Percentiles rank a stretch among this genome's conserved stretches.
Evolutionary conservation across 2,329 filamentous ascomycete species (phyloP).

Genomic region (Sporothrix sp.): DNA sequence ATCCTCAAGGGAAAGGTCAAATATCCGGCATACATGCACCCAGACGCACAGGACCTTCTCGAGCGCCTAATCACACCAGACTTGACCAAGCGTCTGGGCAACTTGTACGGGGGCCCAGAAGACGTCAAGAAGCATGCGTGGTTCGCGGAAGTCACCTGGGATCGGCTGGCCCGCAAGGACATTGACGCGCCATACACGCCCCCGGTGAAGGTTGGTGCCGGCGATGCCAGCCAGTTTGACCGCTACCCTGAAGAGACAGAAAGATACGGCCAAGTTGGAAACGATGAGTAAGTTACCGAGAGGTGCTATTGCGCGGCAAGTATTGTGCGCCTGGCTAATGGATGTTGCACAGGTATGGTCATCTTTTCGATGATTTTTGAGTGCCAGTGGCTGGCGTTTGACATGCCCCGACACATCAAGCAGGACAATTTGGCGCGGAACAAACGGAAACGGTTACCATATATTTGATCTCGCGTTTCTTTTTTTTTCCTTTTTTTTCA

Average conservation of each 20-base stretch:
- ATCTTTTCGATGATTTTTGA: conserved; percentile 68
- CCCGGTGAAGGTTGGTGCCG: conserved; percentile 84
- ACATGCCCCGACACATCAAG: too few species aligned
- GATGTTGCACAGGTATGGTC: conserved; percentile 54
- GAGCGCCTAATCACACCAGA: conserved; percentile 90
- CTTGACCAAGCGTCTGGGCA: conserved; percentile 88
- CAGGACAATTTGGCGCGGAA: too few species aligned
- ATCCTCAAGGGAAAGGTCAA: conserved; percentile 93
- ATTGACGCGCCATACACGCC: conserved; percentile 98
- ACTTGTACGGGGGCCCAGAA: conserved; percentile 78
- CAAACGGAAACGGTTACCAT: neutral
- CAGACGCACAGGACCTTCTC: conserved; percentile 85
- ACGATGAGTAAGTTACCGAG: conserved; percentile 81
- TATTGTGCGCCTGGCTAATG: too few species aligned
- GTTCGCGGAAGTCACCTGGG: conserved; percentile 98
- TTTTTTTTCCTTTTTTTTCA: neutral
- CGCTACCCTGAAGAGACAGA: conserved; percentile 96
- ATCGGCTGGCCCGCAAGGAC: conserved; percentile 84
- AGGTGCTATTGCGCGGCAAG: too few species aligned
- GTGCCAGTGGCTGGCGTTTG: neutral
- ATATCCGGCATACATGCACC: conserved; percentile 91
- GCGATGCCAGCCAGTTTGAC: conserved; percentile 95
- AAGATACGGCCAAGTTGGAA: conserved; percentile 68
- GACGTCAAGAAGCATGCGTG: conserved; percentile 94
- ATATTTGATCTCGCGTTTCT: neutral